phyloP scores from a whole-genome alignment of 148 eudicot genomes.

The Simmondsia chinensis region DNA sequence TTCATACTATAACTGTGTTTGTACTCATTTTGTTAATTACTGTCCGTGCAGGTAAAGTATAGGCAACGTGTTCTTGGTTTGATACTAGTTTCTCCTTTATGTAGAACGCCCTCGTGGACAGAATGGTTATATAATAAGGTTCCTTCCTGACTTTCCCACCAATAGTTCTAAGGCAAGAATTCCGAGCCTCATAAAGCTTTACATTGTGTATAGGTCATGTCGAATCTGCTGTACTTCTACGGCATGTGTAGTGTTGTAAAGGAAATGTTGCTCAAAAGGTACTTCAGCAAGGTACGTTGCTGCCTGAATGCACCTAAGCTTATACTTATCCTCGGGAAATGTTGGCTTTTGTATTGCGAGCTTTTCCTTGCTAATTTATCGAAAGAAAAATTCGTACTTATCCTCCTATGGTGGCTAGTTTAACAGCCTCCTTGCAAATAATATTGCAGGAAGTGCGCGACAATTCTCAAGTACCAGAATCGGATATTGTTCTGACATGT shows the following conservation, averaged over 20 bases:
- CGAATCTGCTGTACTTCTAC: conserved; percentile 74
- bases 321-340: too few species aligned
- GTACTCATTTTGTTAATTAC: conserved; percentile 6
- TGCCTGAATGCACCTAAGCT: conserved; percentile 1
- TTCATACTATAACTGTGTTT: too few species aligned
- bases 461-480: conserved; percentile 51
- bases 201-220: conserved; percentile 46
- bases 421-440: conserved; percentile 5
- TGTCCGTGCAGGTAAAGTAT: conserved; percentile 56
- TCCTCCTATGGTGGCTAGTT: too few species aligned
- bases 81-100: conserved; percentile 92
- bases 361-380: too few species aligned
- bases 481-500: conserved; percentile 70
- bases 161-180: conserved; percentile 3
- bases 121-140: conserved; percentile 97
- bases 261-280: conserved; percentile 79
- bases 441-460: conserved; percentile 65
- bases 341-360: too few species aligned
- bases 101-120: conserved; percentile 95
- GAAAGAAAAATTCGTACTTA: too few species aligned
- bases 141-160: conserved; percentile 14
- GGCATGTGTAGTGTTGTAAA: conserved; percentile 86
- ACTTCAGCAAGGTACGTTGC: conserved; percentile 74
- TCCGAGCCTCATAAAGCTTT: conserved; percentile 11
- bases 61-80: conserved; percentile 68